A percentile compares a stretch with the other conserved stretches of the same genome.
Evolutionary conservation across 106 monocot species (phyloP).

Genomic region (Dendrobium nobile): DNA sequence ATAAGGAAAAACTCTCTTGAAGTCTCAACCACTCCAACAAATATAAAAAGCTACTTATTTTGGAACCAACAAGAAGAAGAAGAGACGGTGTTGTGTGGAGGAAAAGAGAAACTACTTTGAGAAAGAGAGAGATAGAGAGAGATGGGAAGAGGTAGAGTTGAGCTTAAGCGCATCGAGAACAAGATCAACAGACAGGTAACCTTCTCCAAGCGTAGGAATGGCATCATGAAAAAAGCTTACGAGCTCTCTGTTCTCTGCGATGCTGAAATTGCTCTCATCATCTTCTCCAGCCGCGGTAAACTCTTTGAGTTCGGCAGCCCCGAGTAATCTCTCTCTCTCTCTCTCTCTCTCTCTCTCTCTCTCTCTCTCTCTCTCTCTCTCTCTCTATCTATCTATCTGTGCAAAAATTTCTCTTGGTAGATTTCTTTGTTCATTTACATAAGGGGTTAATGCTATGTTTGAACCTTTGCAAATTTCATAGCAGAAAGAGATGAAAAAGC

Average conservation of each 20-base stretch:
- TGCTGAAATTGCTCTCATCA: neutral
- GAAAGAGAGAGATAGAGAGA: neutral
- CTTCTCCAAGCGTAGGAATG: constrained; percentile 8
- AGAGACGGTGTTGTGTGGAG: neutral
- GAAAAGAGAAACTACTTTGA: neutral
- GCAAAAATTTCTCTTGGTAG: neutral
- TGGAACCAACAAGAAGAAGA: constrained; percentile 3
- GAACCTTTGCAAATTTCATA: too few species aligned
- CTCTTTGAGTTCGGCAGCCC: constrained; percentile 9
- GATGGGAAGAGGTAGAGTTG: constrained; percentile 5
- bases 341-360: neutral
- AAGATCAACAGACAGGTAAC: constrained; percentile 6
- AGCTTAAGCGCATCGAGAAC: constrained; percentile 5
- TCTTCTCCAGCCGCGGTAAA: constrained; percentile 6
- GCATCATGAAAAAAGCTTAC: constrained; percentile 6
- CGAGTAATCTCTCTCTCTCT: neutral
- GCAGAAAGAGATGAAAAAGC: neutral
- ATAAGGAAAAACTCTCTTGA: constrained; percentile 6
- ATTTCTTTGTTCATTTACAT: too few species aligned
- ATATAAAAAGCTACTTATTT: neutral
- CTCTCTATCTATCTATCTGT: neutral
- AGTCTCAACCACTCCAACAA: constrained; percentile 5
- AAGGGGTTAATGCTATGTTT: too few species aligned
- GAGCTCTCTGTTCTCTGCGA: constrained; percentile 6
- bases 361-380: neutral